These are phyloP conservation scores for Acacia melanoxylon DNA, from an alignment of 306 rosid species.

Conservation along the genomic window DNA sequence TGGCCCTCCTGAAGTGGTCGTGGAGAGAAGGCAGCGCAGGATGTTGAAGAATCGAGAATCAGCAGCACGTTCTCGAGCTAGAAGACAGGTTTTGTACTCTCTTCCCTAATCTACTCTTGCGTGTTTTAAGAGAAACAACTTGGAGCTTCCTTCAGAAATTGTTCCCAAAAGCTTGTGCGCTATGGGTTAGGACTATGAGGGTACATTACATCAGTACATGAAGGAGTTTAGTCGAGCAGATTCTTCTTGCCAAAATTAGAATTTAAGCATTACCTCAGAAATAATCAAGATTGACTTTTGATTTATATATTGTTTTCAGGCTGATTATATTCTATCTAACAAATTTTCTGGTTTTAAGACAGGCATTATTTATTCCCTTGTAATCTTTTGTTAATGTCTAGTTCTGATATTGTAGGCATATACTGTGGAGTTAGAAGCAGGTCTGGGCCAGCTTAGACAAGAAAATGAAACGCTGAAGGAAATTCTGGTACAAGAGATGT, in stretches of 20 bases:
- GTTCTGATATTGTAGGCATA: conserved; percentile 61
- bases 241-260: background rate
- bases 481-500: conserved; percentile 48
- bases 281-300: background rate
- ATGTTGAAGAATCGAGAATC: conserved; percentile 89
- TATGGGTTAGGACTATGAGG: background rate
- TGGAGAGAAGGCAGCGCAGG: conserved; percentile 73
- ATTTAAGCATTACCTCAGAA: background rate
- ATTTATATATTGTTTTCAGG: conserved; percentile 44
- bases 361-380: background rate
- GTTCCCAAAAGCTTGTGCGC: background rate
- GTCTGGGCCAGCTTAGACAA: conserved; percentile 50
- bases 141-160: background rate
- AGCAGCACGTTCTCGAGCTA: conserved; percentile 77
- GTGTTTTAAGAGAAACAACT: background rate
- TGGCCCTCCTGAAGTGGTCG: conserved; percentile 58
- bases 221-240: background rate
- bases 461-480: conserved; percentile 64
- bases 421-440: conserved; percentile 74
- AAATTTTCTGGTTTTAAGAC: background rate
- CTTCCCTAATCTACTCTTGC: background rate
- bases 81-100: conserved; percentile 62
- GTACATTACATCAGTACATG: too few species aligned
- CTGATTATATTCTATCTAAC: background rate
- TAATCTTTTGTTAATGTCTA: background rate